Base-by-base conservation (phyloP, 2,329 filamentous ascomycete species). In the Stenocarpella maydis region DNA sequence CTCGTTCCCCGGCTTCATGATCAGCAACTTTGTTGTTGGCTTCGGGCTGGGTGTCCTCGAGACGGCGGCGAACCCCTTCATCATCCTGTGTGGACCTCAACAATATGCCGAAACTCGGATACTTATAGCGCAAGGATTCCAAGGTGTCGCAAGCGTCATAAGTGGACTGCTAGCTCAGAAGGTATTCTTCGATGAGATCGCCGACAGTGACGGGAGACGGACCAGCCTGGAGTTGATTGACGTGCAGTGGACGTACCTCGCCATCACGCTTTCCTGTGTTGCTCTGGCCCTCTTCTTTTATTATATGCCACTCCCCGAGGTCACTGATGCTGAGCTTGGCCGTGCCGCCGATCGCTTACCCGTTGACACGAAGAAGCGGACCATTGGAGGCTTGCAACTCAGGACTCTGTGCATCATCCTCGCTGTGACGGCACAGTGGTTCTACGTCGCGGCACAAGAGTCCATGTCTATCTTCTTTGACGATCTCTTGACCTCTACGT, bases 231-330 rank as follows among this genome's bases (percentile, higher is more conserved):
- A 86, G 1, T 84, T 96, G 3, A 86, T 92, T 71, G 89, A 91
- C 71, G 91, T 95, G 1, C 93, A 96, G 78, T 97, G 91, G 91
- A 92, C 92, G 0, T 96, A 96, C 74, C 86, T 96, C n/a, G 91
- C 90, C 67, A 91, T 95, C 71, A 93, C 92, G 0, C 83, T 91
- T 28, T 90, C 94, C 68, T 92, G 91, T 69, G 92, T 91, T 65
- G 82, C 87, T 3, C 84, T 97, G 3, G 92, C 89, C 0, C 81
- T 91, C 4, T 88, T 91, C 76, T 90, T 91, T 77, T 91, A 88
- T 76, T 91, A 91, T 74, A 88, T 90, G 83, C 89, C 89, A 0
- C 80, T 91, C 2, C 88, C 89, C 0, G 89, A 90, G 72, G 85
- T 89, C 10, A 84, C 82, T 43, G 88, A 90, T 71, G 78, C 79